Evolutionary conservation across 495 filamentous ascomycete genomes (phyloP), one percentile per base, ranked within the genome.

Genomic region (Antarctomyces pellizariae): DNA sequence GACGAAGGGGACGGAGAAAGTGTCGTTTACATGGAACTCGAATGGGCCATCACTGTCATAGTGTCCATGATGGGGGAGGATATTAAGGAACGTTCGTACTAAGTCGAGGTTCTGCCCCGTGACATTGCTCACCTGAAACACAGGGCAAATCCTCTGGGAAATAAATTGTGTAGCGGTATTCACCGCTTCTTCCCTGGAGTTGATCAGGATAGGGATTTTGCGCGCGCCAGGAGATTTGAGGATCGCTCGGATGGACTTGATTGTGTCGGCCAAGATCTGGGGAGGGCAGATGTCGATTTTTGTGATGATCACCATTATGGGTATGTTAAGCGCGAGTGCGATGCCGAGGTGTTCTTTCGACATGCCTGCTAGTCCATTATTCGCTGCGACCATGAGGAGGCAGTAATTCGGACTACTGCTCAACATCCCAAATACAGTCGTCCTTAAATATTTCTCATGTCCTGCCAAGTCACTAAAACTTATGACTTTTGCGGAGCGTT

Each of bases 221-320:
- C 76, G 57, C 11, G 86, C 89, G 1, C 82, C 86, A 5, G 80
- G 80, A 20, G 74, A 82, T 50, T 95, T 95, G 28, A 95, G 55
- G 29, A 95, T 93, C 35, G 80, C 72, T 12, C 64, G 75, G 29
- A 97, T 62, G 41, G 93, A 84, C n/a, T 66, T 71, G 26, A 95
- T 69, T 18, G 86, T 97, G 49, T 97, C 73, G 49, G 91, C 64
- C 10, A 97, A 50, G 43, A 97, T 92, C 32, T 97, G 74, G 0
- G 89, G 86, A 10, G 86, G 86, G 42, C 86, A 97, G 28, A 95
- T 97, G 48, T 97, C 86, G 36, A 95, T 95, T 50, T 97, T 97
- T 45, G 86, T 97, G 32, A 97, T 69, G 32, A 95, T 79, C 14
- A 97, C 83, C 74, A 97, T 84, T 37, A 97, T 80, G 2, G 86